phyloP scores from a whole-genome alignment of 202 grass and related monocot species.

The Miscanthus sacchariflorus region DNA sequence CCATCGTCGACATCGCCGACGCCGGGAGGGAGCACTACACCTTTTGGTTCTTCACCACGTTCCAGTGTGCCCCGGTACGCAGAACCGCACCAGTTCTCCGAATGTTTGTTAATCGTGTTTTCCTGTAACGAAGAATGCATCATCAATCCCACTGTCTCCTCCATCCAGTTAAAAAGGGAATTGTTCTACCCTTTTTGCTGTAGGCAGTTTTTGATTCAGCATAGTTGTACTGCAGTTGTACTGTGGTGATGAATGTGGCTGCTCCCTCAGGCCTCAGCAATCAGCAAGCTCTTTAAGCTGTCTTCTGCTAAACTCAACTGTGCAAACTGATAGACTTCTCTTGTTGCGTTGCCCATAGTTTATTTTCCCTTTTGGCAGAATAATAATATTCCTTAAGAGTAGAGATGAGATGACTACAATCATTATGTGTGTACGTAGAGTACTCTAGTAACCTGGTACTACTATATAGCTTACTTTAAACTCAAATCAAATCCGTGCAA shows the following conservation, averaged over 20 bases:
- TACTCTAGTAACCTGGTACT: not conserved
- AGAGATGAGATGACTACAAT: not conserved
- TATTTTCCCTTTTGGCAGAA: not conserved
- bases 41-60: slow-evolving; percentile 97
- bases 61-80: slow-evolving; percentile 72
- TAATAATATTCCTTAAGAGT: not conserved
- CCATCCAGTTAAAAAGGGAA: not conserved
- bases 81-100: not conserved
- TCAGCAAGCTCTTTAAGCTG: slow-evolving; percentile 13
- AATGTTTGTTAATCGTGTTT: not conserved
- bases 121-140: slow-evolving; percentile 9
- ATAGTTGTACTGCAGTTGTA: not conserved
- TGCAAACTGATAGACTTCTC: not conserved
- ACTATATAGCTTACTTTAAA: not conserved
- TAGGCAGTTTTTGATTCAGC: not conserved
- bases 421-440: not conserved
- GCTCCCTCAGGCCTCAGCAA: not conserved
- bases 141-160: not conserved
- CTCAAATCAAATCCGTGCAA: not conserved
- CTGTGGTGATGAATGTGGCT: not conserved
- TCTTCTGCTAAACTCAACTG: slow-evolving; percentile 8
- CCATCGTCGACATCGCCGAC: slow-evolving; percentile 91
- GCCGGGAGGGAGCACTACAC: slow-evolving; percentile 93
- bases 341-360: not conserved
- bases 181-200: not conserved